Conservation (phyloP, 2,329 filamentous ascomycete genomes). For the Lasiodiplodia gonubiensis region DNA sequence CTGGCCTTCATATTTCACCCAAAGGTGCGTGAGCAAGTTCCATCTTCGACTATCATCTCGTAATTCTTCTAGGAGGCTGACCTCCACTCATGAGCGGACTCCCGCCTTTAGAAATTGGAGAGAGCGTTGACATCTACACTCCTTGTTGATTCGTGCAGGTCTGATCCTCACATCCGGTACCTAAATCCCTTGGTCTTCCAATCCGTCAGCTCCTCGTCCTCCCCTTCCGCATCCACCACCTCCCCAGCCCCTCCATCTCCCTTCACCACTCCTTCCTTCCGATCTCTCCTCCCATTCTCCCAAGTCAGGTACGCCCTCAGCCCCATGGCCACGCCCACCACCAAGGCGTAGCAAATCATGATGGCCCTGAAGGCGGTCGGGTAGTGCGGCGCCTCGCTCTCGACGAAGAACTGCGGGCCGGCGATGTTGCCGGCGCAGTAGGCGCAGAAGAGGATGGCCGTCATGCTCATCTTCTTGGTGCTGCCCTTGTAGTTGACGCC, state of each 20-base stretch:
- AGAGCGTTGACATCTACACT: no score
- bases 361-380: slow-evolving; percentile 27
- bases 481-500: slow-evolving; percentile 39
- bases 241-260: slow-evolving; percentile 1
- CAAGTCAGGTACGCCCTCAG: slow-evolving; percentile 31
- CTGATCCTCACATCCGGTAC: slow-evolving; percentile 30
- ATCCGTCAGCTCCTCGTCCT: slow-evolving; percentile 36
- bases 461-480: slow-evolving; percentile 41
- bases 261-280: not conserved
- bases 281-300: slow-evolving; percentile 31
- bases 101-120: not conserved
- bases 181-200: slow-evolving; percentile 38
- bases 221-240: slow-evolving; percentile 15
- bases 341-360: slow-evolving; percentile 30
- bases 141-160: not conserved
- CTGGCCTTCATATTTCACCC: not conserved
- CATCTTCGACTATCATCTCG: not conserved
- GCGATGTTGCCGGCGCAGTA: slow-evolving; percentile 28
- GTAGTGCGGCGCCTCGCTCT: slow-evolving; percentile 26
- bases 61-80: not conserved
- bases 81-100: not conserved
- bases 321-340: slow-evolving; percentile 25
- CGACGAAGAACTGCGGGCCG: slow-evolving; percentile 25
- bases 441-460: slow-evolving; percentile 22
- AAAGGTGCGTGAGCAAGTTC: not conserved